These are phyloP conservation scores for Talaromyces sp. DNA, from an alignment of 2,329 filamentous ascomycete genomes.

Conservation along the genomic window DNA sequence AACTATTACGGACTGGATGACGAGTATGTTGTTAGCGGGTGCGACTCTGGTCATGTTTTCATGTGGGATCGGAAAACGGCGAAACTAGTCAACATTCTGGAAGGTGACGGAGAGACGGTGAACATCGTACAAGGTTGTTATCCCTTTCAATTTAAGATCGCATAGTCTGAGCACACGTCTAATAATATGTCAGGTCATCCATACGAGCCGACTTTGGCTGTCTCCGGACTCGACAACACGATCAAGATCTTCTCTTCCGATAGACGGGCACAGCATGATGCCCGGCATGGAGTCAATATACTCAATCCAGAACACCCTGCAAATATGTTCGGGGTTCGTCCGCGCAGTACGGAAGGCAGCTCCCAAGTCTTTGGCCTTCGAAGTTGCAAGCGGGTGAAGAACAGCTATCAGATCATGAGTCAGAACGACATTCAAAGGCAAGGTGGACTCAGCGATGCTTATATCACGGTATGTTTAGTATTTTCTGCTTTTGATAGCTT, in stretches of 20 bases:
- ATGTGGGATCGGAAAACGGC: conserved; percentile 65
- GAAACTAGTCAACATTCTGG: conserved; percentile 61
- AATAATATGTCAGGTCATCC: conserved; percentile 53
- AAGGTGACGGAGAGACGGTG: conserved; percentile 66
- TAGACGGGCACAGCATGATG: conserved; percentile 54
- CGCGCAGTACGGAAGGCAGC: conserved; percentile 23
- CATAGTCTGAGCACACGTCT: background rate
- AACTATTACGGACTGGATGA: conserved; percentile 66
- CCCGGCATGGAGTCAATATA: conserved; percentile 58
- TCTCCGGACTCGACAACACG: conserved; percentile 65
- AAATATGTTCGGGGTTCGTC: conserved; percentile 31
- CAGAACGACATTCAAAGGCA: conserved; percentile 60
- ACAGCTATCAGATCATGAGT: conserved; percentile 59
- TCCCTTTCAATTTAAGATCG: background rate
- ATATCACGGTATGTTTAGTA: conserved; percentile 50
- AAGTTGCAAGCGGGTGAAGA: conserved; percentile 58
- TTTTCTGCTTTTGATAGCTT: conserved; percentile 13
- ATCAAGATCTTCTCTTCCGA: conserved; percentile 67
- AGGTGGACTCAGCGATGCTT: conserved; percentile 56
- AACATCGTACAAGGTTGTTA: conserved; percentile 61
- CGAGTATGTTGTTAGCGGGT: conserved; percentile 66
- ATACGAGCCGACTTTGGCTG: conserved; percentile 64
- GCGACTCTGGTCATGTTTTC: conserved; percentile 64
- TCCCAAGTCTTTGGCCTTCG: conserved; percentile 43
- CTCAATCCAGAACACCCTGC: conserved; percentile 45